Conservation (phyloP, 2,329 filamentous ascomycete species). For the Microdochium trichocladiopsis region DNA sequence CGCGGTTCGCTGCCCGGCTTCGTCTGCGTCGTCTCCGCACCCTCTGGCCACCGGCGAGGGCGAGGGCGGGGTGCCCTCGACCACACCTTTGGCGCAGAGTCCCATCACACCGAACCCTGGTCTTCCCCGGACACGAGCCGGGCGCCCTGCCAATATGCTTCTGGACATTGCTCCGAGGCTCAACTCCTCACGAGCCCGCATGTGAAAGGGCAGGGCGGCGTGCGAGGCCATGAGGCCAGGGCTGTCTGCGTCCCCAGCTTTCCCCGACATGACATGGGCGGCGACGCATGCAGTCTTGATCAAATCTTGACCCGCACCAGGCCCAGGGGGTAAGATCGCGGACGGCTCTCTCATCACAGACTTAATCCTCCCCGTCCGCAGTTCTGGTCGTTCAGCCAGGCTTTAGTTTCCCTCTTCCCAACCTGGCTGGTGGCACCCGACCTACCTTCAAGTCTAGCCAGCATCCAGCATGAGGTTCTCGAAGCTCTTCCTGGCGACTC, state of each 20-base stretch:
- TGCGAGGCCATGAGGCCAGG: neutral
- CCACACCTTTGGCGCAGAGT: neutral
- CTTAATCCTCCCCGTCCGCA: neutral
- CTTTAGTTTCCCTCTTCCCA: neutral
- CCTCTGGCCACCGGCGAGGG: neutral
- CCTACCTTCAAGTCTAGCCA: slow-evolving; percentile 4
- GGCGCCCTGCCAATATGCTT: neutral
- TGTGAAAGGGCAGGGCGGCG: neutral
- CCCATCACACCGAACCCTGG: neutral
- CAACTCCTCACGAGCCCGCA: neutral
- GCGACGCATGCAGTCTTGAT: neutral
- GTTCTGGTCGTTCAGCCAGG: neutral
- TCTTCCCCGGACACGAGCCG: neutral
- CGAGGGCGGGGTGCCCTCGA: no score
- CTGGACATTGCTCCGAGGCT: neutral
- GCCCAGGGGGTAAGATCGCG: neutral
- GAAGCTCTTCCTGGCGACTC: slow-evolving; percentile 22
- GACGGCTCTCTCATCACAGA: neutral
- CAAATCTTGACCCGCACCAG: neutral
- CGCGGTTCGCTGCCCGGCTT: neutral
- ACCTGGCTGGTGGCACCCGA: neutral
- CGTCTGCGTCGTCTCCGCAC: neutral
- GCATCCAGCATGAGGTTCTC: slow-evolving; percentile 26
- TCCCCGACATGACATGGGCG: neutral
- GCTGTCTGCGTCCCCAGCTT: neutral